Conservation (phyloP, 768 basidiomycete species). For the Lentinus tigrinus region DNA sequence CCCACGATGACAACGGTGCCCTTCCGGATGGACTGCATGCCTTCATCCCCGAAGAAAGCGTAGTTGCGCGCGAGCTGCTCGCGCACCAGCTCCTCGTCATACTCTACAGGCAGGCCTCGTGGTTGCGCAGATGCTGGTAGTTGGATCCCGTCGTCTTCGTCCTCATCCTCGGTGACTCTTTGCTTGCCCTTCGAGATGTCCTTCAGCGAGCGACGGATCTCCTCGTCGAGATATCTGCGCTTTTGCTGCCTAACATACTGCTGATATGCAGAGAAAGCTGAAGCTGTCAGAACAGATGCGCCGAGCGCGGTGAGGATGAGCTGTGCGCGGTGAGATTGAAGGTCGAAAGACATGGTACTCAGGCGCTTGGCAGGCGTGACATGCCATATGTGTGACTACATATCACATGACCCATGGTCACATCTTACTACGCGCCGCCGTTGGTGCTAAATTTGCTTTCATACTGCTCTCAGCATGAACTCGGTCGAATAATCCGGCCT, state of each 20-base stretch:
- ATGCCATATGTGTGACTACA: too few relatives aligned
- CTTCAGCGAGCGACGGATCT: slow-evolving; percentile 53
- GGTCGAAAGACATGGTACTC: slow-evolving; percentile 29
- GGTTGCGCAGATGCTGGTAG: background rate
- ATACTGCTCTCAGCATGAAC: too few relatives aligned
- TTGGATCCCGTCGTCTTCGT: slow-evolving; percentile 3
- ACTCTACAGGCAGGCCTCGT: slow-evolving; percentile 29
- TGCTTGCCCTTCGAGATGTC: slow-evolving; percentile 2
- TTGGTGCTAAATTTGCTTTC: too few relatives aligned
- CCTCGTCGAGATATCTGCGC: slow-evolving; percentile 55
- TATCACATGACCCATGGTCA: too few relatives aligned
- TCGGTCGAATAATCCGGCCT: too few relatives aligned
- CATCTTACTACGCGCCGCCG: too few relatives aligned
- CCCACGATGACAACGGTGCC: slow-evolving; percentile 87
- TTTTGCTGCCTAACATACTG: slow-evolving; percentile 41
- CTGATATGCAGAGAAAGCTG: slow-evolving; percentile 58
- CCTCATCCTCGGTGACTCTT: background rate
- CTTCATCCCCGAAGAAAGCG: slow-evolving; percentile 89
- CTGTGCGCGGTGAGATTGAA: slow-evolving; percentile 57
- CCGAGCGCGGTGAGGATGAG: slow-evolving; percentile 64
- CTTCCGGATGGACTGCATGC: slow-evolving; percentile 74
- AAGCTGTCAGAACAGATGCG: slow-evolving; percentile 61
- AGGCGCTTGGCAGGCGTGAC: too few relatives aligned
- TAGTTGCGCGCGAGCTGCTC: slow-evolving; percentile 95
- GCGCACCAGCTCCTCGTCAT: slow-evolving; percentile 77